Conservation (phyloP, 2,329 filamentous ascomycete genomes). For the Botrytis fabae region DNA sequence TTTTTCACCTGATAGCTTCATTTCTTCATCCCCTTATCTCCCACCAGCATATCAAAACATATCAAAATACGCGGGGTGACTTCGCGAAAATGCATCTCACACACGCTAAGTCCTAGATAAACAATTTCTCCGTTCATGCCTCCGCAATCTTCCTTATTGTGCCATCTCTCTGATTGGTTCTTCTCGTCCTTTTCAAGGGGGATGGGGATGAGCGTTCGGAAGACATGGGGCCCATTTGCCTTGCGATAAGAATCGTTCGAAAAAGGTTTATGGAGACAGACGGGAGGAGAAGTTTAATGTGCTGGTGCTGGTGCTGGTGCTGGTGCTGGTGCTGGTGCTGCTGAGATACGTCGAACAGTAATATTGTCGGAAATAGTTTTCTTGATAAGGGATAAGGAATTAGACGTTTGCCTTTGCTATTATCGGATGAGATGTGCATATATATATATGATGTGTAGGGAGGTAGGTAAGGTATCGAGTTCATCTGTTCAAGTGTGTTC, state of each 20-base stretch:
- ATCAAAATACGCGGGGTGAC: slow-evolving; percentile 5
- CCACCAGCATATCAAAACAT: not conserved
- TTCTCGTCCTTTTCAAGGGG: not conserved
- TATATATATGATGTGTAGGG: not conserved
- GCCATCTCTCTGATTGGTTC: not conserved
- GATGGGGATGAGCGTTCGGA: not conserved
- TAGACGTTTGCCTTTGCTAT: not conserved
- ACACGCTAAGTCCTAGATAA: not conserved
- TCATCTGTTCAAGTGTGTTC: not conserved
- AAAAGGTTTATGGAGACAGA: not conserved
- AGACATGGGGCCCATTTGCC: not conserved
- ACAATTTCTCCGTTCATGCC: not conserved
- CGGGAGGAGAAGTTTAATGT: not conserved
- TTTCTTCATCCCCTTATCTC: slow-evolving; percentile 2
- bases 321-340: not conserved
- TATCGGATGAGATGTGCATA: not conserved
- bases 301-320: not conserved
- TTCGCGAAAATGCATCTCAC: not conserved
- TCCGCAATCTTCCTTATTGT: not conserved
- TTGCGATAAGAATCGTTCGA: slow-evolving; percentile 5
- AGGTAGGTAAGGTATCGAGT: not conserved
- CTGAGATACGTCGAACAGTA: not conserved
- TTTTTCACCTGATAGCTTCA: slow-evolving; percentile 17
- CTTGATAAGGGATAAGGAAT: slow-evolving; percentile 9
- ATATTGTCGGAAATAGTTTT: not conserved